Percentiles rank a stretch among this genome's conserved stretches.
phyloP scores from a whole-genome alignment of 257 asterid genomes.

The Solanum ossicruentum region DNA sequence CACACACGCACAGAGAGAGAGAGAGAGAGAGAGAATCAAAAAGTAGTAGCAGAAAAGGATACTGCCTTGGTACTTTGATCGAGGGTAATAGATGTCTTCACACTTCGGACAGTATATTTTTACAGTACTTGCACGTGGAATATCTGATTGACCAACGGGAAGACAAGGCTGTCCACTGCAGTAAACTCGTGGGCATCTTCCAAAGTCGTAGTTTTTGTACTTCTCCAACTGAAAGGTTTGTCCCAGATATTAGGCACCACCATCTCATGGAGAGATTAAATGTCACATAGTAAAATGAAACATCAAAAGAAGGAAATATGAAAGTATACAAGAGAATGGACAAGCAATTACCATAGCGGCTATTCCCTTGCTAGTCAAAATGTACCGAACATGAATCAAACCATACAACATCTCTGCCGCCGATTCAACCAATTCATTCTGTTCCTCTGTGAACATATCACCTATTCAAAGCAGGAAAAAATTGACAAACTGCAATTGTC shows the following conservation, averaged over 20 bases:
- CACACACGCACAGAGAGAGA: background rate
- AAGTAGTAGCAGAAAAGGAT: slow-evolving; percentile 39
- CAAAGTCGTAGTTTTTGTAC: slow-evolving; percentile 89
- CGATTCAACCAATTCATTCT: slow-evolving; percentile 91
- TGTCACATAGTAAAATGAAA: background rate
- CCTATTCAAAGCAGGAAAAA: background rate
- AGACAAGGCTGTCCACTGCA: slow-evolving; percentile 97
- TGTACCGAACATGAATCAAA: slow-evolving; percentile 83
- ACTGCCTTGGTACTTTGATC: slow-evolving; percentile 99
- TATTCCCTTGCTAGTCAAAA: slow-evolving; percentile 93
- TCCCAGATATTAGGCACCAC: background rate
- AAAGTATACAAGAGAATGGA: background rate
- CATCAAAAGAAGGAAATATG: background rate
- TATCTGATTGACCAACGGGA: slow-evolving; percentile 94
- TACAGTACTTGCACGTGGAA: slow-evolving; percentile 82
- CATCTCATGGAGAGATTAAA: background rate
- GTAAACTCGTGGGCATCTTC: slow-evolving; percentile 94
- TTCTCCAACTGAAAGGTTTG: slow-evolving; percentile 60
- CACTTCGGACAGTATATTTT: slow-evolving; percentile 96
- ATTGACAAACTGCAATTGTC: background rate
- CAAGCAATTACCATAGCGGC: slow-evolving; percentile 73
- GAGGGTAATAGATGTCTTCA: slow-evolving; percentile 89
- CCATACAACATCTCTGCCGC: slow-evolving; percentile 98
- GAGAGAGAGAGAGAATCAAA: background rate
- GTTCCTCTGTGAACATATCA: slow-evolving; percentile 36